Conservation (phyloP, 1,139 yeast species). For the Meyerozyma sp. region DNA sequence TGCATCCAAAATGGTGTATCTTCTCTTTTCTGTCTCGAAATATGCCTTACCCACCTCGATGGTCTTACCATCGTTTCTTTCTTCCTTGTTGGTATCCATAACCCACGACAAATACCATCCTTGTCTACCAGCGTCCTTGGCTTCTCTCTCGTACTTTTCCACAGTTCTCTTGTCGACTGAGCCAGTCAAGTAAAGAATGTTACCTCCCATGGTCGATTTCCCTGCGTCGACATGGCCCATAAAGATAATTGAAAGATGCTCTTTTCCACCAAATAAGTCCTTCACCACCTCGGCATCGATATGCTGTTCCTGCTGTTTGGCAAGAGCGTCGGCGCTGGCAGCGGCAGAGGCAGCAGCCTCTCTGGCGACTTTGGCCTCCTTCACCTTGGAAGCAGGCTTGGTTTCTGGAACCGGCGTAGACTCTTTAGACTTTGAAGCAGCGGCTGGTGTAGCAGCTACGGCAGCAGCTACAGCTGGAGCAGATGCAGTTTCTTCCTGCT, state of each 20-base stretch:
- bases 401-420: constrained; percentile 3
- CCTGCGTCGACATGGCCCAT: constrained; percentile 99
- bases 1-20: constrained; percentile 96
- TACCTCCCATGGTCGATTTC: constrained; percentile 99
- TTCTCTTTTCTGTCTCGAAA: constrained; percentile 95
- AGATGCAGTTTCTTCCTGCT: constrained; percentile 12
- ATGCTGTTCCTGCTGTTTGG: constrained; percentile 76
- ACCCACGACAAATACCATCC: constrained; percentile 99
- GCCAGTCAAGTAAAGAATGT: constrained; percentile 85
- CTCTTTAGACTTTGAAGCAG: constrained; percentile 5
- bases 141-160: constrained; percentile 96
- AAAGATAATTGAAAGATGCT: constrained; percentile 91
- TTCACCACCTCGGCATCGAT: constrained; percentile 84
- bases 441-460: constrained; percentile 8
- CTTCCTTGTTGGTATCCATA: constrained; percentile 98
- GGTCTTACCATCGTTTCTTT: constrained; percentile 97
- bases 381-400: constrained; percentile 8
- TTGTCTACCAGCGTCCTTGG: constrained; percentile 98
- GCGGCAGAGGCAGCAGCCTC: constrained; percentile 18
- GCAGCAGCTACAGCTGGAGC: constrained; percentile 1
- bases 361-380: constrained; percentile 8
- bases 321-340: constrained; percentile 43
- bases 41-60: constrained; percentile 98
- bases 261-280: constrained; percentile 95
- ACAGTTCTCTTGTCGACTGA: constrained; percentile 99